Evolutionary conservation across 306 rosid genomes (phyloP).

Genomic region (Ziziphus jujuba): DNA sequence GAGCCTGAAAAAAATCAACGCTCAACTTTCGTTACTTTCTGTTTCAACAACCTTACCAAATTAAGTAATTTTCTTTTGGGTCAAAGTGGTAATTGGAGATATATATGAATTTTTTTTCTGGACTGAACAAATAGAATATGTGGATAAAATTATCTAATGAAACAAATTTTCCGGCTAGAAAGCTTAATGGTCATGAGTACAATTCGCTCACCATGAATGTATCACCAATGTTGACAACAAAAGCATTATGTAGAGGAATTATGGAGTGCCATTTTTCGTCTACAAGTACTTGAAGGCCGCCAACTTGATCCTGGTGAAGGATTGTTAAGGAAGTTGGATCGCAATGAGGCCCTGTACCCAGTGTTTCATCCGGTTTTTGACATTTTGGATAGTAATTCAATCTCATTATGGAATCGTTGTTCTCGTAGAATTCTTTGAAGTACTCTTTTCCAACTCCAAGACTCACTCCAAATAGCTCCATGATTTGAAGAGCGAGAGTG

Average conservation of each 20-base stretch:
- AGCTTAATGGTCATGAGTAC: neutral
- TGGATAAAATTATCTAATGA: neutral
- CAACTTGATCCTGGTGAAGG: slow-evolving; percentile 81
- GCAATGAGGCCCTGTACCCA: slow-evolving; percentile 89
- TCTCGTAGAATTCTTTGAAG: slow-evolving; percentile 56
- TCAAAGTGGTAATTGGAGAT: too few relatives aligned
- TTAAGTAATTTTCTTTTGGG: too few relatives aligned
- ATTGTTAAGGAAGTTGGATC: slow-evolving; percentile 84
- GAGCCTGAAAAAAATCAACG: slow-evolving; percentile 50
- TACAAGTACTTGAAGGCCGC: slow-evolving; percentile 68
- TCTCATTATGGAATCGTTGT: slow-evolving; percentile 67
- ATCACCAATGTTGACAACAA: slow-evolving; percentile 85
- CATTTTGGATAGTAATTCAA: slow-evolving; percentile 78
- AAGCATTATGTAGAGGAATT: slow-evolving; percentile 53
- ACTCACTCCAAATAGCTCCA: slow-evolving; percentile 83
- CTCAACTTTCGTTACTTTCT: neutral
- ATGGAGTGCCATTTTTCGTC: slow-evolving; percentile 58
- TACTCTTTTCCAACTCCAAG: slow-evolving; percentile 57
- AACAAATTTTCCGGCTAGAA: neutral
- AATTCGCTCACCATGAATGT: slow-evolving; percentile 62
- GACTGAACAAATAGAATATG: neutral
- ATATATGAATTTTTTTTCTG: too few relatives aligned
- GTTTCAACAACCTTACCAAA: neutral
- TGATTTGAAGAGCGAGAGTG: slow-evolving; percentile 48
- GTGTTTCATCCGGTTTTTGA: slow-evolving; percentile 64